phyloP scores from a whole-genome alignment of 176 grass and related monocot species.

The Eleusine indica region DNA sequence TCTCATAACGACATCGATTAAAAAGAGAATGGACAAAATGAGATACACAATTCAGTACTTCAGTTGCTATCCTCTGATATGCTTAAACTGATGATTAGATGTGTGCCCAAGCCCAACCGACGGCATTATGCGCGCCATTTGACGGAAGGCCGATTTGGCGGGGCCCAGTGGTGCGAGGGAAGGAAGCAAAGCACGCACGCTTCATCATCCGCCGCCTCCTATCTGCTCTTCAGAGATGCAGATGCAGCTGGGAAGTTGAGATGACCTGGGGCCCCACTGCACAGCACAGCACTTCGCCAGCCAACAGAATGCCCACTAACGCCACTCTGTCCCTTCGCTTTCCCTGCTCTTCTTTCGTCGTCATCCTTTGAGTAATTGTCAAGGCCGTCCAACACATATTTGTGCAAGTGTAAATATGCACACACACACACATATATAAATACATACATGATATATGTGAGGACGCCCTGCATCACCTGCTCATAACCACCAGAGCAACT shows the following conservation, averaged over 20 bases:
- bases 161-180: background rate
- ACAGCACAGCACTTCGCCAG: constrained; percentile 10
- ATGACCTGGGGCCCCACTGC: background rate
- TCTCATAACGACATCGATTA: too few species aligned
- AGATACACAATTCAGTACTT: too few species aligned
- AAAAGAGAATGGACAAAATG: too few species aligned
- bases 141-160: constrained; percentile 27
- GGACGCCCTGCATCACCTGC: background rate
- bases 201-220: constrained; percentile 1
- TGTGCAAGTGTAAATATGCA: background rate
- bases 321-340: constrained; percentile 33
- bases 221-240: constrained; percentile 15
- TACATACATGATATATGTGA: background rate
- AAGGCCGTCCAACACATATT: constrained; percentile 35
- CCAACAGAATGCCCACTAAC: constrained; percentile 48
- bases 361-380: constrained; percentile 45
- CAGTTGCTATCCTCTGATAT: too few species aligned
- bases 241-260: background rate
- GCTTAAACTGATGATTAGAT: too few species aligned
- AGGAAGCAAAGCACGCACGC: constrained; percentile 27
- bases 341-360: background rate
- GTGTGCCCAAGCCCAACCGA: background rate
- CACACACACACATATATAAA: too few species aligned
- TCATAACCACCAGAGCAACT: constrained; percentile 26
- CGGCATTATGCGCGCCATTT: constrained; percentile 14